These are phyloP conservation scores for Coemansia guatemalensis DNA, from an alignment of 192 early-diverging fungal species.

Conservation along the genomic window DNA sequence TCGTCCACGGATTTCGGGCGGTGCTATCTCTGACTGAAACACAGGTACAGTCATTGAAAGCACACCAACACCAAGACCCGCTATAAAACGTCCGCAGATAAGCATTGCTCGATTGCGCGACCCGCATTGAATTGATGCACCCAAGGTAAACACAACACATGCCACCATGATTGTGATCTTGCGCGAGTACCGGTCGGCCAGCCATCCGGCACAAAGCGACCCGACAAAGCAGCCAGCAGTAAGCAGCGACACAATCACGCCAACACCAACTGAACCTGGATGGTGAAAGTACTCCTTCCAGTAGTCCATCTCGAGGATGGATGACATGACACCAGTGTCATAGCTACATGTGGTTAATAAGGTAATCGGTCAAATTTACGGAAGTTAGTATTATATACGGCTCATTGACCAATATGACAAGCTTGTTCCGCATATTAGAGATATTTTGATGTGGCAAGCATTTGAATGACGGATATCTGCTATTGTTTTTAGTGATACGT, in stretches of 20 bases:
- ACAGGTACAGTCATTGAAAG: conserved; percentile 71
- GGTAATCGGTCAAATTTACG: too few species aligned
- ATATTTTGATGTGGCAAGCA: too few species aligned
- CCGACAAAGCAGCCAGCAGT: conserved; percentile 76
- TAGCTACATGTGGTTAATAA: conserved; percentile 58
- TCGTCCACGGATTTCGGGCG: conserved; percentile 80
- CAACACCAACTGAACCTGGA: conserved; percentile 56
- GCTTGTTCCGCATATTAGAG: too few species aligned
- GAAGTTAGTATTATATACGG: too few species aligned
- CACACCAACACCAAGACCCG: conserved; percentile 80
- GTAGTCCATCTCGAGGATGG: conserved; percentile 60
- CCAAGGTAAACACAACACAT: conserved; percentile 68
- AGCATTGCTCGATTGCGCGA: conserved; percentile 62
- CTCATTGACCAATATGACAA: too few species aligned
- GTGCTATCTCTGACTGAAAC: conserved; percentile 81
- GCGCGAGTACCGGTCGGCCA: conserved; percentile 69
- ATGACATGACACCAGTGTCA: conserved; percentile 72
- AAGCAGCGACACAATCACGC: conserved; percentile 66
- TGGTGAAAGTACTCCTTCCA: conserved; percentile 60
- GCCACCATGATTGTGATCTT: conserved; percentile 69
- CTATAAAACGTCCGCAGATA: conserved; percentile 74
- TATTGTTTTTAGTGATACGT: not conserved
- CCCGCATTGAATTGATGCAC: conserved; percentile 70
- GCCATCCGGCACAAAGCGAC: conserved; percentile 62
- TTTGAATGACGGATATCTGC: conserved; percentile 25